Evolutionary conservation across 2,329 filamentous ascomycete genomes (phyloP).

Genomic region (Fusarium sp.): DNA sequence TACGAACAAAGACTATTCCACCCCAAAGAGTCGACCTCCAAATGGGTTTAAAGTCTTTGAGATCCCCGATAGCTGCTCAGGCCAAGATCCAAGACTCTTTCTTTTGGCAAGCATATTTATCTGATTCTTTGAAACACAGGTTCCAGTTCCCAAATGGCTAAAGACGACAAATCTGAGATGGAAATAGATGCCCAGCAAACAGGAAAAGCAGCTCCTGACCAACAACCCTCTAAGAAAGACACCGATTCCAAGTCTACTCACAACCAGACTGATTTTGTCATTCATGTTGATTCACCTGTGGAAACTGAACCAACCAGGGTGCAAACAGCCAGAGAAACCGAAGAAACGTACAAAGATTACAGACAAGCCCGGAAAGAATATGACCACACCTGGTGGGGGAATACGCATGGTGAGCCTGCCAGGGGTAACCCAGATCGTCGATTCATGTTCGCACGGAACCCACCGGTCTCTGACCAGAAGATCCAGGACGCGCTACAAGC

Average conservation of each 20-base stretch:
- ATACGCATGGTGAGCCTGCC: not conserved
- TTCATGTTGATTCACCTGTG: not conserved
- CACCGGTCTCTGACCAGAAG: conserved; percentile 12
- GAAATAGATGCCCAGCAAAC: not conserved
- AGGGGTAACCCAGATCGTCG: conserved; percentile 22
- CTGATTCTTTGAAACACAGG: not conserved
- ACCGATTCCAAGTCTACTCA: not conserved
- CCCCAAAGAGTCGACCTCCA: not conserved
- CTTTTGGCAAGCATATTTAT: not conserved
- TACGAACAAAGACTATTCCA: not conserved
- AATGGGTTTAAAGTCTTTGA: not conserved
- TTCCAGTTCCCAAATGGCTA: not conserved
- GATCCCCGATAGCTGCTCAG: not conserved
- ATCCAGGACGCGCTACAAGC: not conserved
- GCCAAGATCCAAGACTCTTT: not conserved
- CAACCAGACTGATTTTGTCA: not conserved
- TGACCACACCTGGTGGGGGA: conserved; percentile 16
- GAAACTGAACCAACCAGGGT: not conserved
- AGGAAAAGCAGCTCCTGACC: not conserved
- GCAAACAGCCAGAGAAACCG: not conserved
- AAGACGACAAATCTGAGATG: not conserved
- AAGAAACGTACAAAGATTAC: not conserved
- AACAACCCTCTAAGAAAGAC: not conserved
- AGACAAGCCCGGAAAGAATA: not conserved
- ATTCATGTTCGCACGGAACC: conserved; percentile 16